Conservation (phyloP, 1,139 yeast genomes). For the Geotrichum candidum region DNA sequence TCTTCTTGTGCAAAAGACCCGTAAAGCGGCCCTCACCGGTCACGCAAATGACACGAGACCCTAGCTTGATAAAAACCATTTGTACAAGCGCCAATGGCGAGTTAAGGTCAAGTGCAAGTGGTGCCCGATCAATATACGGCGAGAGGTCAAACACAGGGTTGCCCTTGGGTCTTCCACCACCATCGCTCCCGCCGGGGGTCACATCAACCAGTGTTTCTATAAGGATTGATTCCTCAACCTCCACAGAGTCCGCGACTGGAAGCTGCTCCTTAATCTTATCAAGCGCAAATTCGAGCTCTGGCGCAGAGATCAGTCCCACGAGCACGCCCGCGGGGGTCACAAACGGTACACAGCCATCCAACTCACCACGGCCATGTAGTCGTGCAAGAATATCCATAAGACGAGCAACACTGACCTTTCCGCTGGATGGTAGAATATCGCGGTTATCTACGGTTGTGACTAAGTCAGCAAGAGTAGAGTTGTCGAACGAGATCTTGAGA, state of each 20-base stretch:
- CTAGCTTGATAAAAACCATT: slow-evolving; percentile 50
- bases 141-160: slow-evolving; percentile 40
- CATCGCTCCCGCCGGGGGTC: not conserved
- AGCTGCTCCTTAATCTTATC: slow-evolving; percentile 38
- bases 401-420: slow-evolving; percentile 38
- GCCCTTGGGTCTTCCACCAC: not conserved
- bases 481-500: slow-evolving; percentile 34
- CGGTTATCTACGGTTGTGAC: slow-evolving; percentile 32
- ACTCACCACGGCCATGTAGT: slow-evolving; percentile 41
- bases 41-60: slow-evolving; percentile 49
- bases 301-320: slow-evolving; percentile 48
- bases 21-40: slow-evolving; percentile 46
- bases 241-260: slow-evolving; percentile 25
- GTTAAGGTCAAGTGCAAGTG: slow-evolving; percentile 46
- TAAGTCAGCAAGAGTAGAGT: slow-evolving; percentile 42
- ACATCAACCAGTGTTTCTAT: not conserved
- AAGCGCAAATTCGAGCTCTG: slow-evolving; percentile 49
- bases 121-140: slow-evolving; percentile 43
- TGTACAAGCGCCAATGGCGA: slow-evolving; percentile 52
- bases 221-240: not conserved
- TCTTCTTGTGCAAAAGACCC: slow-evolving; percentile 54
- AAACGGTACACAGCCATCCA: slow-evolving; percentile 54
- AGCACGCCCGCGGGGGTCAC: slow-evolving; percentile 31
- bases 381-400: slow-evolving; percentile 38
- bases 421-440: slow-evolving; percentile 14